phyloP scores from a whole-genome alignment of 495 filamentous ascomycete genomes.

The Aspergillus sparsus region DNA sequence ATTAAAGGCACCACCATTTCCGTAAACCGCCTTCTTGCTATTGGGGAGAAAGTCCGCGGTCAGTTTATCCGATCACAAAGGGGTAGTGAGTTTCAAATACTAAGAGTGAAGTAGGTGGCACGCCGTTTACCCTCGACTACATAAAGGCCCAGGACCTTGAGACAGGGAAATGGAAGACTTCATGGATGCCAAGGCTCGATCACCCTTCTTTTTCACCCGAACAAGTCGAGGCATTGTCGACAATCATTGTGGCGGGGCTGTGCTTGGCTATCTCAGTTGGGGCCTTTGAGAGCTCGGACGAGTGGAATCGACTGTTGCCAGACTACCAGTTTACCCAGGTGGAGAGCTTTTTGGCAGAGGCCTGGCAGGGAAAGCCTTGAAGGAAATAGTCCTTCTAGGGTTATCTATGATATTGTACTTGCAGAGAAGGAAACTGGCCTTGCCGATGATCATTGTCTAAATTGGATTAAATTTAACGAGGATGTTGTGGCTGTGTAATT shows the following conservation, averaged over 20 bases:
- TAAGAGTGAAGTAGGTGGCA: not conserved
- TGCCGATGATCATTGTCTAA: too few species aligned
- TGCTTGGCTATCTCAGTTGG: conserved; percentile 41
- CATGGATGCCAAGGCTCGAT: conserved; percentile 41
- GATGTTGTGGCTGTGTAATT: too few species aligned
- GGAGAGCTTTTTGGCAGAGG: not conserved
- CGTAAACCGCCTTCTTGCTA: conserved; percentile 41
- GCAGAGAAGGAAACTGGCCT: not conserved
- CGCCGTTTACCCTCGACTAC: conserved; percentile 38
- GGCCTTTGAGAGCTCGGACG: conserved; percentile 48
- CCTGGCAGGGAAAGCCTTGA: not conserved
- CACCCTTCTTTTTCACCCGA: conserved; percentile 49
- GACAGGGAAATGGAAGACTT: conserved; percentile 43
- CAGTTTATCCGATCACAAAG: conserved; percentile 3
- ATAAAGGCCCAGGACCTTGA: conserved; percentile 49
- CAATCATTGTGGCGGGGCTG: conserved; percentile 37
- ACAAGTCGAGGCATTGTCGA: conserved; percentile 35
- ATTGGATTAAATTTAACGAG: too few species aligned
- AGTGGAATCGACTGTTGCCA: conserved; percentile 54
- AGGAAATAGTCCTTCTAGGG: not conserved
- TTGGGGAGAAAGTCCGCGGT: conserved; percentile 56
- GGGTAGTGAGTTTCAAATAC: not conserved
- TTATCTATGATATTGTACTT: not conserved
- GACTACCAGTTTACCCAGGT: conserved; percentile 49
- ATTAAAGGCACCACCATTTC: conserved; percentile 50